Base-by-base conservation (phyloP, 139 green algal genomes). In the Picocystis salinarum region DNA sequence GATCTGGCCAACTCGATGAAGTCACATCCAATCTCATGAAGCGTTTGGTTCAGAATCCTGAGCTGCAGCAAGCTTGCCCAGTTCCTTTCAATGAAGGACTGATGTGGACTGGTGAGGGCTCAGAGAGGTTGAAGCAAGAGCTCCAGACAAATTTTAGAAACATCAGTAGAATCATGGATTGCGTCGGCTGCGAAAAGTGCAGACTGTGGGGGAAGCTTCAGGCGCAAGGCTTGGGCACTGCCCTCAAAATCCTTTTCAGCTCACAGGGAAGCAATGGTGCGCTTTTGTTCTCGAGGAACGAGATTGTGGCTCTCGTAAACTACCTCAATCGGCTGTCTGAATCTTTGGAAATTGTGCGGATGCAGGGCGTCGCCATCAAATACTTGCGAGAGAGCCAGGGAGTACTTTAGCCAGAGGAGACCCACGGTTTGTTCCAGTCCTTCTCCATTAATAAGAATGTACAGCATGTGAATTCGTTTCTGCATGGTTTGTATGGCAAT, bases 141-240 rank as follows among this genome's bases (percentile, higher is more conserved):
- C 61, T 94, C 50, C 67, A 68, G 41, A 37, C 19, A 13, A 51
- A 73, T 17, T 95, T 94, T 55, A 74, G 74, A 5, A 93, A 93
- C 64, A 93, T 95, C 56, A 92, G 77, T 11, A 61, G 44, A 13
- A 67, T 92, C 39, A 97, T 97, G 85, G 85, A 96, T 72, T 97
- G 87, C 56, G 83, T 97, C 23, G 83, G 85, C 15, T 96, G 87
- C 50, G 83, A 97, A 53, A 96, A 96, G 57, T 97, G 87, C 79
- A 93, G 91, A 69, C 75, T 97, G 33, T 96, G 85, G 85, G 87
- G 84, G 48, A 97, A 97, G 75, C 72, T 97, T 50, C 85, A 96
- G 62, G 76, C 91, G 17, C 61, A 96, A 27, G 87, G 73, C 70
- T 11, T 44, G 36, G 36, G 36, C 10, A 44, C 36, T 9, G 36